Conservation (phyloP, 1,139 yeast species). For the Yamadazyma sp. region DNA sequence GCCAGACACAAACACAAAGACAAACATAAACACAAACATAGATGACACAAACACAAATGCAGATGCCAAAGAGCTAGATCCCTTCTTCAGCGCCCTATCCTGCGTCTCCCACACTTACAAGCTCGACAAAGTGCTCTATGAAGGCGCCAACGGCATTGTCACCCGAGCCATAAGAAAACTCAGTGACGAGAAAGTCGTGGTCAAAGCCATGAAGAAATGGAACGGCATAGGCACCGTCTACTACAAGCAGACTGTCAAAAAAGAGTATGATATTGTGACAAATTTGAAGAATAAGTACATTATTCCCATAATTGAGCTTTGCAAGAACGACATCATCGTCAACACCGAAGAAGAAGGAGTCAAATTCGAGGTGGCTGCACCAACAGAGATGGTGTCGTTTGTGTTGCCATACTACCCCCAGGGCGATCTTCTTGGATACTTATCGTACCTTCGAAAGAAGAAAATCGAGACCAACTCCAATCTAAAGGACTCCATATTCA, state of each 20-base stretch:
- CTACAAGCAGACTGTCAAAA: constrained; percentile 23
- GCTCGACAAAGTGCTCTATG: constrained; percentile 31
- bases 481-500: constrained; percentile 46
- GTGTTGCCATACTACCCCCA: constrained; percentile 43
- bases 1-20: background rate
- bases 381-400: constrained; percentile 22
- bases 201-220: constrained; percentile 30
- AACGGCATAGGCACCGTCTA: constrained; percentile 16
- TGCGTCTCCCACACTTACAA: constrained; percentile 5
- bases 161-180: constrained; percentile 29
- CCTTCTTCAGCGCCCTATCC: background rate
- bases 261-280: constrained; percentile 32
- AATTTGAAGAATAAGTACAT: constrained; percentile 30
- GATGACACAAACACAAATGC: background rate
- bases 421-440: constrained; percentile 49
- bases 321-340: constrained; percentile 6
- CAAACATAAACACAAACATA: background rate
- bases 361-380: background rate
- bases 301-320: constrained; percentile 29
- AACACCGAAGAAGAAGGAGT: background rate
- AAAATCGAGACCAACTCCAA: constrained; percentile 29
- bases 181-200: constrained; percentile 22
- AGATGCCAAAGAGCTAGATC: background rate
- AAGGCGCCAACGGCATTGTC: constrained; percentile 47
- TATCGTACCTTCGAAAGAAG: constrained; percentile 37